Evolutionary conservation across 805 yeast genomes (phyloP), one percentile per base, ranked within the genome.

Genomic region (Starmerella tilneyi): DNA sequence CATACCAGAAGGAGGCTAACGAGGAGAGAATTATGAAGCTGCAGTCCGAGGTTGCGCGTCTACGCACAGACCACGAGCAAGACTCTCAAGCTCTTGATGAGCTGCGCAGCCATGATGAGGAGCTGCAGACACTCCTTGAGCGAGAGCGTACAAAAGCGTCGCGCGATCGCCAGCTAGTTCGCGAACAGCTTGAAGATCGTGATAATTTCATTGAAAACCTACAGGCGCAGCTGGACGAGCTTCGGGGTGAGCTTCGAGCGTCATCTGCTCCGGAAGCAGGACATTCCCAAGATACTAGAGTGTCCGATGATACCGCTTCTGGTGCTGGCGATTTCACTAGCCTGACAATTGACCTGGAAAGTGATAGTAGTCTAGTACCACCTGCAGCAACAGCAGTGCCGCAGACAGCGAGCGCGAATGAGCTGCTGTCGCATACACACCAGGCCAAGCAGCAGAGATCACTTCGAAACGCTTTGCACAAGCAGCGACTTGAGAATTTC

Each of bases 81-180:
- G 36, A 45, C 55, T 17, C 56, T 55, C 16, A 48, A 47, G 9
- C 51, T 44, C 38, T 53, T 15, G 60, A 54, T 13, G 49, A 49
- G 20, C 52, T 60, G 17, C 53, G 53, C 35, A 44, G 46, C 15
- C 63, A 61, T 16, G 43, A 34, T 9, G 26, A 20, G 5, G 50
- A 44, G 21, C 36, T 46, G 17, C 12, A 16, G 33, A 13, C 30
- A 2, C 30, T 13, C 7, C 16, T 47, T 16, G 33, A 29, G 24
- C 24, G 22, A 5, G 42, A 30, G 11, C 29, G 43, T 13, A 35
- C 44, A 23, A 41, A 41, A 17, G 47, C 45, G 1, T 13, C 15
- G 2, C 34, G 37, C 13, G 44, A 44, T 2, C 44, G 32, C 12
- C 41, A 26, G 24, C 6, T 20, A 4, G 17, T 21, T 12, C 35